phyloP scores from a whole-genome alignment of 2,329 filamentous ascomycete genomes.

The Chaetomium sp. region DNA sequence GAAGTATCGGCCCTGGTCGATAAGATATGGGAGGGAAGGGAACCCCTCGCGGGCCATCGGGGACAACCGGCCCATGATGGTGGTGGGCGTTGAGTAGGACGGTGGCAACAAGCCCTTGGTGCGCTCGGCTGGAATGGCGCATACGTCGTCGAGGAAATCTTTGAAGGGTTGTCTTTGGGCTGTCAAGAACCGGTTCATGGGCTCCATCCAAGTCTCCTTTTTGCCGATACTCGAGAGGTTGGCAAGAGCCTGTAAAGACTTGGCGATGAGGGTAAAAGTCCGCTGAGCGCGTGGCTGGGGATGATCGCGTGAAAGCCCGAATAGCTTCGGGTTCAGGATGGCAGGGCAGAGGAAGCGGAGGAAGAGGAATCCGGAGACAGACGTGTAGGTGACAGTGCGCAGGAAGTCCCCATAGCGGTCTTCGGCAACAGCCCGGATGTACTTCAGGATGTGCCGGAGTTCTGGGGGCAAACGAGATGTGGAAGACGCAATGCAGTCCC shows the following conservation, averaged over 20 bases:
- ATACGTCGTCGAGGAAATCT: conserved; percentile 79
- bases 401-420: conserved; percentile 92
- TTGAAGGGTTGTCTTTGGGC: conserved; percentile 75
- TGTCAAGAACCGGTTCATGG: conserved; percentile 84
- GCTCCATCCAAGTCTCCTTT: conserved; percentile 98
- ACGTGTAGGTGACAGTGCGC: conserved; percentile 83
- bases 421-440: conserved; percentile 85
- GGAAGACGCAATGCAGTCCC: conserved; percentile 75
- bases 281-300: conserved; percentile 76
- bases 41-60: conserved; percentile 83
- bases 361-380: conserved; percentile 91
- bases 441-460: conserved; percentile 78
- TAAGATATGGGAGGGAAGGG: conserved; percentile 83
- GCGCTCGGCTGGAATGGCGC: conserved; percentile 69
- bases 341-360: conserved; percentile 92
- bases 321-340: conserved; percentile 91
- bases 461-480: conserved; percentile 71
- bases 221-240: conserved; percentile 89
- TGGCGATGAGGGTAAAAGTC: conserved; percentile 85
- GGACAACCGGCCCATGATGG: conserved; percentile 77
- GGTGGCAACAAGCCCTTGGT: conserved; percentile 62
- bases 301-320: conserved; percentile 76
- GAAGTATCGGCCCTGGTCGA: conserved; percentile 81
- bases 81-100: conserved; percentile 86
- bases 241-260: conserved; percentile 82